Conservation (phyloP, 768 basidiomycete species). For the Filobasidium wieringae region DNA sequence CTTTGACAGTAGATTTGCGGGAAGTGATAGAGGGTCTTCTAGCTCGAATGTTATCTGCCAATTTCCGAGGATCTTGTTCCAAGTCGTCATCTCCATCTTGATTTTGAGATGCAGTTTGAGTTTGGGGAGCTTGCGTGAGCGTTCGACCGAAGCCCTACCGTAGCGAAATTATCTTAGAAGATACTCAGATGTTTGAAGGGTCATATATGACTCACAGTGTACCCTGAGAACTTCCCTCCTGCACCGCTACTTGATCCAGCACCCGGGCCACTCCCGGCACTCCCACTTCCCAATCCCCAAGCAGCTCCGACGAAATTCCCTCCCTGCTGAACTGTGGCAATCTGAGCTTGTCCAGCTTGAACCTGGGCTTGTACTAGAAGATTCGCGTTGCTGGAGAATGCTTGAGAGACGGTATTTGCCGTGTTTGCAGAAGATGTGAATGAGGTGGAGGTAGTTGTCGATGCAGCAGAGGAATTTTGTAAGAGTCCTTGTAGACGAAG, state of each 20-base stretch:
- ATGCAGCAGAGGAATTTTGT: background rate
- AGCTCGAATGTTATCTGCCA: background rate
- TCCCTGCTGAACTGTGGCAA: conserved; percentile 3
- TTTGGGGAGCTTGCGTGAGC: background rate
- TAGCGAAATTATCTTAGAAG: background rate
- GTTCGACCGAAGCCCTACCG: conserved; percentile 1
- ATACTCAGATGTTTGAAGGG: background rate
- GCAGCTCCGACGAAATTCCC: conserved; percentile 21
- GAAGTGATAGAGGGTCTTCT: background rate
- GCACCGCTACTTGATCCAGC: background rate
- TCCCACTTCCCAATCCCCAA: conserved; percentile 15
- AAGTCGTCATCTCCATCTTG: background rate
- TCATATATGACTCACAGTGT: conserved; percentile 20
- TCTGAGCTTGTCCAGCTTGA: conserved; percentile 13
- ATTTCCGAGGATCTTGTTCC: background rate
- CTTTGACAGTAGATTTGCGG: background rate
- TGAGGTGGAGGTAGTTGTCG: background rate
- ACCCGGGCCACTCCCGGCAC: conserved; percentile 17
- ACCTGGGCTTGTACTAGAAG: conserved; percentile 29
- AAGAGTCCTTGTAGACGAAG: conserved; percentile 25
- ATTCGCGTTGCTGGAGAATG: conserved; percentile 33
- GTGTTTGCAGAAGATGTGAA: background rate
- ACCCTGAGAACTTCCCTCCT: conserved; percentile 14
- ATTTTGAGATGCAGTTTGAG: background rate
- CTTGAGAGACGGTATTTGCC: conserved; percentile 16